A percentile compares a stretch with the other conserved stretches of the same genome.
Evolutionary conservation across 805 yeast species (phyloP).

Genomic region (Monosporozyma siamensis): DNA sequence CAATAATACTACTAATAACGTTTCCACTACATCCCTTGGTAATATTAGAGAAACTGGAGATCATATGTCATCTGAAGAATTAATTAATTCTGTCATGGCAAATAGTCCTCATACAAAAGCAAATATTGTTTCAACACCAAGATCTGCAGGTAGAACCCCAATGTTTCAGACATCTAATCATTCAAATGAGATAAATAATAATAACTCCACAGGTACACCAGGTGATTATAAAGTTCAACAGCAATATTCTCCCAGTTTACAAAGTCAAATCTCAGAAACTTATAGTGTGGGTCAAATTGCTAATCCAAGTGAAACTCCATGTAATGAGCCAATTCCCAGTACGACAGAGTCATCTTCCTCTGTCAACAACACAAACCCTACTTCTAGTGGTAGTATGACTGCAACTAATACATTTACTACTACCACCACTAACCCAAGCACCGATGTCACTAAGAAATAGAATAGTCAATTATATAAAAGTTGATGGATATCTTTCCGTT

Average conservation of each 20-base stretch:
- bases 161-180: background rate
- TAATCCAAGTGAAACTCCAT: slow-evolving; percentile 2
- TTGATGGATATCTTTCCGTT: too few species aligned
- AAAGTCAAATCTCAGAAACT: slow-evolving; percentile 3
- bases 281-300: slow-evolving; percentile 1
- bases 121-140: background rate
- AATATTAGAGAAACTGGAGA: background rate
- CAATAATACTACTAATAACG: background rate
- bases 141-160: slow-evolving; percentile 3
- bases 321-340: slow-evolving; percentile 1
- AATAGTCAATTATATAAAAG: too few species aligned
- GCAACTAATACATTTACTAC: too few species aligned
- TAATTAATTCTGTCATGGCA: background rate
- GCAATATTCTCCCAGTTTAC: slow-evolving; percentile 5
- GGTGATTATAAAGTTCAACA: background rate
- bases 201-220: background rate
- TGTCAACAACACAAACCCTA: background rate
- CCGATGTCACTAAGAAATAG: background rate
- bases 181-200: background rate
- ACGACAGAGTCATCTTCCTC: background rate
- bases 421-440: too few species aligned
- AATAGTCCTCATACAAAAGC: background rate
- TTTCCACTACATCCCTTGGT: background rate
- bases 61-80: background rate
- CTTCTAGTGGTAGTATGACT: too few species aligned